Evolutionary conservation across 148 eudicot genomes (phyloP), one percentile per base, ranked within the genome.

Genomic region (Pharnaceum exiguum): DNA sequence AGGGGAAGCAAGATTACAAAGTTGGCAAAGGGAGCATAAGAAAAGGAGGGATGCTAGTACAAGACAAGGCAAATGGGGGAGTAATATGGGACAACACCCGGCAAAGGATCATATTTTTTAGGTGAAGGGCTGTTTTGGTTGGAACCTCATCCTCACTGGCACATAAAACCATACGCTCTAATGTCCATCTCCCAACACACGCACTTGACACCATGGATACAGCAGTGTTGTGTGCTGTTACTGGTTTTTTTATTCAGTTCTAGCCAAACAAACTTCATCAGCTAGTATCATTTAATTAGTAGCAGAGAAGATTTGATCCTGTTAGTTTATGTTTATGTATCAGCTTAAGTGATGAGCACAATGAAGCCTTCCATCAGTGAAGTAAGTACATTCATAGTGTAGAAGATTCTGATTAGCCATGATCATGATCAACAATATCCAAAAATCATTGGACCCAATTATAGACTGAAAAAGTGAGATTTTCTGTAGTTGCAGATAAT

Each of bases 41-140:
- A 68, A 58, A 27, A 26, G 75, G 75, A 67, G 40, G 55, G 66
- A 26, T 72, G 77, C 66, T 62, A 40, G 52, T 38, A 35, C 50
- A 43, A 51, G 72, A 77, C 77, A 70, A 72, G 67, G 79, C 81
- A 70, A 59, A 24, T 55, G 15, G 46, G 40, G 10, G 77, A 51
- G 69, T 57, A n/a, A 13, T 43, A 44, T 57, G 74, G 69, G 74
- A 70, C 74, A 64, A 7, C 4, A 46, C 22, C 65, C 68, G 62
- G 68, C 49, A 62, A 62, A 22, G 13, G n/a, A 47, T 48, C 13
- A 18, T 46, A 27, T 15, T 56, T 45, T 65, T 8, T 42, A 27
- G 24, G 27, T 29, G 8, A 50, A 62, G 69, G 53, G 43, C 56
- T 63, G 57, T 59, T 57, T 63, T 70, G 50, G 74, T 63, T 70